Conservation (phyloP, 352 stramenopile genomes). For the Phytophthora crassamura region DNA sequence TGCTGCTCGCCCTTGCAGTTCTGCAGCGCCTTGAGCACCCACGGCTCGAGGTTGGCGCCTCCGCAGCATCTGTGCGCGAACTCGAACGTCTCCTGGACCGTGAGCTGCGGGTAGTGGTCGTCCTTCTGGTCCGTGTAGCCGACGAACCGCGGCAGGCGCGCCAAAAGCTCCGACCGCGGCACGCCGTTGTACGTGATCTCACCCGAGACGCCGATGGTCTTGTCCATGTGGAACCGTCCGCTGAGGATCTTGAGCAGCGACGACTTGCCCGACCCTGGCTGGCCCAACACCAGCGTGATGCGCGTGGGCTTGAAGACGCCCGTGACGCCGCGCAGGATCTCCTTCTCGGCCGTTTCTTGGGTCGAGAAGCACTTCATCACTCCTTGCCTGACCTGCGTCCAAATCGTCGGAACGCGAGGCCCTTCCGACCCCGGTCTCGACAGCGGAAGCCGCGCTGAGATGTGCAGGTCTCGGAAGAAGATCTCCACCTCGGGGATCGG, state of each 20-base stretch:
- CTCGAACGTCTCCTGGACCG: constrained; percentile 93
- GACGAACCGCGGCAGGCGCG: constrained; percentile 42
- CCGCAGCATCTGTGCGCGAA: constrained; percentile 89
- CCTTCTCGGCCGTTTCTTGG: constrained; percentile 42
- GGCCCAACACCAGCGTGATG: constrained; percentile 51
- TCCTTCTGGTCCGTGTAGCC: constrained; percentile 76
- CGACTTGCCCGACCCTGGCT: constrained; percentile 53
- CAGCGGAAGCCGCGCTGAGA: constrained; percentile 38
- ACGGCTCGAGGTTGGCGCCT: constrained; percentile 50
- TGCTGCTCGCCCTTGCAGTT: constrained; percentile 50
- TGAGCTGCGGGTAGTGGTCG: constrained; percentile 87
- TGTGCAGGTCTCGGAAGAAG: constrained; percentile 56
- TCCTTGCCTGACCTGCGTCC: constrained; percentile 36
- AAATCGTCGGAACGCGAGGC: constrained; percentile 38
- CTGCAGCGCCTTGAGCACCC: constrained; percentile 41
- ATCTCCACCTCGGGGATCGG: constrained; percentile 63
- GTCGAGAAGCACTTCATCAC: constrained; percentile 27
- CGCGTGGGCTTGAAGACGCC: constrained; percentile 44
- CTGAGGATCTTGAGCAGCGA: constrained; percentile 48
- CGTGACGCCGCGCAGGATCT: constrained; percentile 44
- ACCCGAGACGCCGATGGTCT: constrained; percentile 46
- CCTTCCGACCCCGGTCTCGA: constrained; percentile 31
- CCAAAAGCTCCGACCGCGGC: constrained; percentile 28
- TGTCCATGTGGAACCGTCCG: constrained; percentile 50
- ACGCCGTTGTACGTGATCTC: constrained; percentile 57